These are phyloP conservation scores for Backusella tuberculispora DNA, from an alignment of 192 early-diverging fungal genomes.

Conservation along the genomic window DNA sequence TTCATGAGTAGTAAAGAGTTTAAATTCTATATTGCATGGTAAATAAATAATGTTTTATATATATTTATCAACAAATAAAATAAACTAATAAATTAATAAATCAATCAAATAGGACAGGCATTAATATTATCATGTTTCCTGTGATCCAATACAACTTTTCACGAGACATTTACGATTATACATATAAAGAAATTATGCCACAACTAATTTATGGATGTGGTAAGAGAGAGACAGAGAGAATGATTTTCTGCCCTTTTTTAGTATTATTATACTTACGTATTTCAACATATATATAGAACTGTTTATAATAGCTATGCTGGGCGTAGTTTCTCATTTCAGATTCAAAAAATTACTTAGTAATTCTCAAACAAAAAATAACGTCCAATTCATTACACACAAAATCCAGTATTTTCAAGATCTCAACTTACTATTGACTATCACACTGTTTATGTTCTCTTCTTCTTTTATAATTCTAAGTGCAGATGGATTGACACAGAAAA, in stretches of 20 bases:
- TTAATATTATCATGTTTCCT: conserved; percentile 43
- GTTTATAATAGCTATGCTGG: conserved; percentile 34
- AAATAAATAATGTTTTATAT: neutral
- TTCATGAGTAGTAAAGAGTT: conserved; percentile 55
- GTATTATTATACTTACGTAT: too few species aligned
- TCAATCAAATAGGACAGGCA: conserved; percentile 23
- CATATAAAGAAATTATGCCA: conserved; percentile 42
- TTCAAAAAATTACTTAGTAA: conserved; percentile 36
- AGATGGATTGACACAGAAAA: conserved; percentile 40
- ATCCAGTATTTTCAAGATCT: conserved; percentile 41
- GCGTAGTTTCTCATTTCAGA: conserved; percentile 39
- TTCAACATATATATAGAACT: conserved; percentile 18
- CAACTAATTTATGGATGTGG: conserved; percentile 38
- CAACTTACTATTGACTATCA: conserved; percentile 30
- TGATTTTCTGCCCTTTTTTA: too few species aligned
- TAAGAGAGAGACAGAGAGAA: too few species aligned
- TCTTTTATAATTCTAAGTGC: conserved; percentile 42
- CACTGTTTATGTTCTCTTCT: conserved; percentile 25
- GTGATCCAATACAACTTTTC: conserved; percentile 44
- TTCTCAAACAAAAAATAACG: conserved; percentile 18
- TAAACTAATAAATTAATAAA: neutral
- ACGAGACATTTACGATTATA: conserved; percentile 27
- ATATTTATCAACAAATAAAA: neutral
- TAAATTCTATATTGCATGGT: conserved; percentile 46
- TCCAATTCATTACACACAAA: conserved; percentile 26